phyloP scores from a whole-genome alignment of 75 land plant species.

The Gnetum montanum region DNA sequence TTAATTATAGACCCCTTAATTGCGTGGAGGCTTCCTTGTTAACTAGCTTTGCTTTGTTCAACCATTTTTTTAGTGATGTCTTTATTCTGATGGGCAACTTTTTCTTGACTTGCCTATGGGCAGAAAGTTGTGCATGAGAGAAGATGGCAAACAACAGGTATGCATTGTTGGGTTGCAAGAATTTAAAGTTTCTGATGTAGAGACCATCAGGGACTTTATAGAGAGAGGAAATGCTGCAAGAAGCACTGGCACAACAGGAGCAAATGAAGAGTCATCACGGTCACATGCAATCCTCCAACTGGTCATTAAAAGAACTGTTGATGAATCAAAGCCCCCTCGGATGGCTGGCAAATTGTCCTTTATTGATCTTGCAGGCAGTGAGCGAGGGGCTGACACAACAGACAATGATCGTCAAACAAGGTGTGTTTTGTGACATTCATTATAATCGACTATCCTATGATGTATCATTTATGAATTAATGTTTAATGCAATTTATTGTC shows the following conservation, averaged over 20 bases:
- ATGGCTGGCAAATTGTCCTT: conserved; percentile 87
- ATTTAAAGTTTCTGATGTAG: conserved; percentile 61
- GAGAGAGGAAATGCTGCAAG: conserved; percentile 72
- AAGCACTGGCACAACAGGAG: conserved; percentile 91
- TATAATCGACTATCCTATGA: neutral
- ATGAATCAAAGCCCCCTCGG: conserved; percentile 55
- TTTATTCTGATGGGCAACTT: too few species aligned
- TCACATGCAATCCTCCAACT: conserved; percentile 99
- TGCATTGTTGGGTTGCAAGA: conserved; percentile 90
- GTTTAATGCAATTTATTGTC: too few species aligned
- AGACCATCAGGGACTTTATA: conserved; percentile 59
- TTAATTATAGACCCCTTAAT: too few species aligned
- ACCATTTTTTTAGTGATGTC: neutral
- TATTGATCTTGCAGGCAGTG: conserved; percentile 98
- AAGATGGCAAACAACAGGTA: conserved; percentile 84
- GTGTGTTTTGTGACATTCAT: conserved; percentile 30
- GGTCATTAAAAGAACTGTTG: conserved; percentile 69
- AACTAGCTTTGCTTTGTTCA: neutral
- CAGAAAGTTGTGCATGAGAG: conserved; percentile 85
- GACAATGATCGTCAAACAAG: conserved; percentile 98
- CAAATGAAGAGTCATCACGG: conserved; percentile 98
- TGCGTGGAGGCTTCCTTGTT: too few species aligned
- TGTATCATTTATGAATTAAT: neutral
- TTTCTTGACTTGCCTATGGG: too few species aligned
- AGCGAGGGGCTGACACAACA: conserved; percentile 98